Base-by-base conservation (phyloP, 345 rosid species). In the Jatropha curcas region DNA sequence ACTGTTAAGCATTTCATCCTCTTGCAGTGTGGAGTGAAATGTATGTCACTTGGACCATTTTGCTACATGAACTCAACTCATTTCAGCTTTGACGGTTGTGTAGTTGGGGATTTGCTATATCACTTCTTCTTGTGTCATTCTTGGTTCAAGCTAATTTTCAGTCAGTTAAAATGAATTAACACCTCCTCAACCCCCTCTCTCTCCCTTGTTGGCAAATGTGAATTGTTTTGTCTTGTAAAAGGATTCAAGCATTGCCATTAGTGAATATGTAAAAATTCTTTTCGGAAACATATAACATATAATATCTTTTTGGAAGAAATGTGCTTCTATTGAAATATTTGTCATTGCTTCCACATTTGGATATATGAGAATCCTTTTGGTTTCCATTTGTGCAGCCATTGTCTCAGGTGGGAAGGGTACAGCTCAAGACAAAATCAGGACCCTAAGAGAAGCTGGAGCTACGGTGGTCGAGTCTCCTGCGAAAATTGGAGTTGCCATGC, bases 341-440 rank as follows among this genome's bases (percentile, higher is more conserved):
- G 1, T 46, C 27, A 27, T 27, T 0, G 1, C 7, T 66, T 16
- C 57, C 1, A 24, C 53, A 52, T 35, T 2, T 35, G 45, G 41
- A 68, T 12, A 68, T 12, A 51, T 28, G 17, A 35, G 14, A 20
- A 31, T 30, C 8, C 30, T 20, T 7, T 50, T 43, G n/a, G 25
- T 4, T 48, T 50, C 11, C 20, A 45, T 24, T 4, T n/a, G 12
- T 75, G 84, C 87, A 94, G 98, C 98, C 60, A 94, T 94, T 52
- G 92, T 92, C 16, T 92, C 98, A 0, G 98, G 98, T 0, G 98
- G 98, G 53, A 94, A 94, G 79, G 99, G 99, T 56, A 94, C 98
- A 0, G 98, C 99, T 16, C 96, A 94, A 81, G 97, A 88, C 81
- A 94, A 94, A 82, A 92, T 90, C 77, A 84, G 83, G 82, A 86